Evolutionary conservation across 768 basidiomycete genomes (phyloP).

Genomic region (Pleurotus platypus): DNA sequence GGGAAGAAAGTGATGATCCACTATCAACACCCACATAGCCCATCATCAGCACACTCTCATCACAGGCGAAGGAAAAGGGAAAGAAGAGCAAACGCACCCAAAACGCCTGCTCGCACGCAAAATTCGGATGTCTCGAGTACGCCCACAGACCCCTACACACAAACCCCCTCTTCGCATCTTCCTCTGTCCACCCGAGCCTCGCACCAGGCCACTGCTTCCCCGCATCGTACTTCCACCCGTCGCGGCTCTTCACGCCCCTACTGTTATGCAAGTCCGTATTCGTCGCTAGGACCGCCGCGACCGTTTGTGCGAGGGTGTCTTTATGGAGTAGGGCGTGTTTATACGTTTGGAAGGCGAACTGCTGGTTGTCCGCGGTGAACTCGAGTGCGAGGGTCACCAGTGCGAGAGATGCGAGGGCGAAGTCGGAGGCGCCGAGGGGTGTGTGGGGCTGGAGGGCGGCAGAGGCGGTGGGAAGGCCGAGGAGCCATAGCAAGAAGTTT

Average conservation of each 20-base stretch:
- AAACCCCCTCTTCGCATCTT: slow-evolving; percentile 78
- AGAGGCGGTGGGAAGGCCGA: slow-evolving; percentile 59
- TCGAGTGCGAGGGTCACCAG: slow-evolving; percentile 63
- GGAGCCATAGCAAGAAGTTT: slow-evolving; percentile 73
- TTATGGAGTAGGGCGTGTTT: slow-evolving; percentile 48
- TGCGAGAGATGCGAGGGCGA: slow-evolving; percentile 53
- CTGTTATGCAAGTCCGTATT: slow-evolving; percentile 24
- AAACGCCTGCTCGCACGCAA: slow-evolving; percentile 84
- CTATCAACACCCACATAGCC: slow-evolving; percentile 18
- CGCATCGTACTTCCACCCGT: slow-evolving; percentile 38
- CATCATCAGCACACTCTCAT: no score
- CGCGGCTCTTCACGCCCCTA: slow-evolving; percentile 30
- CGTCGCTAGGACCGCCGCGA: slow-evolving; percentile 9
- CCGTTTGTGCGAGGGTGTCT: background rate
- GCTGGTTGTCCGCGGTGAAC: slow-evolving; percentile 89
- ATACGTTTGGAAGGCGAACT: slow-evolving; percentile 79
- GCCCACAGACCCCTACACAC: slow-evolving; percentile 82
- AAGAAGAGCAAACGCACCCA: slow-evolving; percentile 50
- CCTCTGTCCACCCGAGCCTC: slow-evolving; percentile 60
- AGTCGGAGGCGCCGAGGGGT: slow-evolving; percentile 55
- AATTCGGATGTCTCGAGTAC: slow-evolving; percentile 90
- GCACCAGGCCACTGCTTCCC: slow-evolving; percentile 62
- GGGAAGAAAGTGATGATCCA: slow-evolving; percentile 69
- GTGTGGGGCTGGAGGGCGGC: slow-evolving; percentile 52
- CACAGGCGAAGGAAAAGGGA: no score